A percentile compares a stretch with the other conserved stretches of the same genome.
Conservation (phyloP, 163 green algal species). For the Scenedesmus sp. region DNA sequence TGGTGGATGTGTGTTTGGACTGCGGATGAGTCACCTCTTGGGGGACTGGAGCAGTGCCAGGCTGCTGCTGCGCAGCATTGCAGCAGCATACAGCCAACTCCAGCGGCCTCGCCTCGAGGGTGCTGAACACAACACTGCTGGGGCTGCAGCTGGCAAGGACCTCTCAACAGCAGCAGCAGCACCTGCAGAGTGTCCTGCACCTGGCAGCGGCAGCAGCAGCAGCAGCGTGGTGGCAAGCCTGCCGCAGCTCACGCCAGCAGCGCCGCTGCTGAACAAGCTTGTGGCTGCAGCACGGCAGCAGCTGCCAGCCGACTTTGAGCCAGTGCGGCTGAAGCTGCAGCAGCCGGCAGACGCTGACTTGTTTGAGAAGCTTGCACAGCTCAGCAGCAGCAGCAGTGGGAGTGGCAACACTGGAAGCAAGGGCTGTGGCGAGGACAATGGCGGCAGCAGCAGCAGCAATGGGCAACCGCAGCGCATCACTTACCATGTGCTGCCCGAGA, state of each 20-base stretch:
- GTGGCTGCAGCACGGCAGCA: neutral
- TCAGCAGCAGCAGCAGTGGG: slow-evolving; percentile 24
- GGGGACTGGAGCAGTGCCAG: slow-evolving; percentile 31
- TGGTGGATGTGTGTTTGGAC: slow-evolving; percentile 21
- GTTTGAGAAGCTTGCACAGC: slow-evolving; percentile 21
- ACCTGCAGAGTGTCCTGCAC: neutral
- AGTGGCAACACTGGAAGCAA: no score
- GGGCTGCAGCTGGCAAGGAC: neutral
- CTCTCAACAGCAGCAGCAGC: neutral
- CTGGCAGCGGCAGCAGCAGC: neutral
- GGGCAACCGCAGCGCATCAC: neutral
- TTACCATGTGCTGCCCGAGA: slow-evolving; percentile 1
- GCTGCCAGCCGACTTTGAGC: neutral
- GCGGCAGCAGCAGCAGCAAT: neutral
- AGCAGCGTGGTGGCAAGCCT: neutral
- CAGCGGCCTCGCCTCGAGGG: neutral
- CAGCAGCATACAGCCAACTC: slow-evolving; percentile 14
- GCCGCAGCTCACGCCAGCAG: neutral
- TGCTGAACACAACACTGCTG: no score
- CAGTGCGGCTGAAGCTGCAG: slow-evolving; percentile 32
- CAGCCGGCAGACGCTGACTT: neutral
- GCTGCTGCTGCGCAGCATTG: slow-evolving; percentile 15
- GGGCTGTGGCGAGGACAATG: neutral
- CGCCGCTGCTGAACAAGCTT: slow-evolving; percentile 37
- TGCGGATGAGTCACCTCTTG: slow-evolving; percentile 29